Evolutionary conservation across 495 filamentous ascomycete species (phyloP), one percentile per base, ranked within the genome.

Genomic region (Cenococcum geophilum): DNA sequence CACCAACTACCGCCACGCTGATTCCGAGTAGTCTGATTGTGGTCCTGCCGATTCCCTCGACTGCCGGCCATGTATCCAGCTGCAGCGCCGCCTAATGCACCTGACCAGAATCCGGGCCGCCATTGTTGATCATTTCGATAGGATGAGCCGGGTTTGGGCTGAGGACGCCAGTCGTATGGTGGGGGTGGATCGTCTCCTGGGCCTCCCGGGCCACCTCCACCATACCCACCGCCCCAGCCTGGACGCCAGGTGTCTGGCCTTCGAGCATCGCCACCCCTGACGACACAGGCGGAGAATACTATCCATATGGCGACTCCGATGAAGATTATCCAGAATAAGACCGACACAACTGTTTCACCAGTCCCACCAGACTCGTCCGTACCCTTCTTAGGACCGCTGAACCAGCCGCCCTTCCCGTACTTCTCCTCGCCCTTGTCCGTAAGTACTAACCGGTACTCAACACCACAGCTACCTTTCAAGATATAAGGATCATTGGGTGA

Each of bases 71-170:
- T 67, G 71, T 91, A 92, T 4, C 79, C 82, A 12, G 84, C 88
- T 9, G 87, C 87, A 1, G 83, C 86, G 42, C 90, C 89, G 42
- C 82, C 81, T 8, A 85, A 73, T 3, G 88, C 77, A 0, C 92
- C 92, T 18, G 80, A 79, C 93, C 91, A 96, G 69, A 96, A 96
- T 0, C 93, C 92, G 3, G 92, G 91, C 51, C 82, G 80, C 86
- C 89, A 96, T 0, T 80, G 80, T 65, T 82, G 48, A 23, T 45
- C 37, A 57, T 43, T 66, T 60, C 11, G 72, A 32, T 2, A 32
- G 67, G 34, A 34, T 64, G 73, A 40, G 57, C 69, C 59, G 12
- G 76, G 76, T 1, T 70, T 71, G 6, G 59, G 57, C 1, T 81
- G 79, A 25, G 83, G 76, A 52, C 82, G 83, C 36, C 68, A 75